These are phyloP conservation scores for Gossypioides kirkii DNA, from an alignment of 345 rosid genomes.

Conservation along the genomic window DNA sequence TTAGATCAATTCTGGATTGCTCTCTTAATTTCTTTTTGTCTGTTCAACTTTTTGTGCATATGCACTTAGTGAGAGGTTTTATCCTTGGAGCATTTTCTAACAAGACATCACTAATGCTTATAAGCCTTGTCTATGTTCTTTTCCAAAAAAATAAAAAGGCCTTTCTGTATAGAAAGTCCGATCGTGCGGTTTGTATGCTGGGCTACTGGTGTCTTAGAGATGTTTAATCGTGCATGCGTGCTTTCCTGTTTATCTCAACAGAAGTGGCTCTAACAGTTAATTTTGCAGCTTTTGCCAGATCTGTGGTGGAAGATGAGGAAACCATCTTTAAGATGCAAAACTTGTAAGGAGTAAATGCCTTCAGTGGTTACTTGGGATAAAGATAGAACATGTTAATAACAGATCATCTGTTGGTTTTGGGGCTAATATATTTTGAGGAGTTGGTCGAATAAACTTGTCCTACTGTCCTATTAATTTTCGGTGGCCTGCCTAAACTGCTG, in stretches of 20 bases:
- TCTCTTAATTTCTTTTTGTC: not conserved
- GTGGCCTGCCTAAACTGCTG: conserved; percentile 25
- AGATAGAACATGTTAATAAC: conserved; percentile 33
- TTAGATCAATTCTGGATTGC: not conserved
- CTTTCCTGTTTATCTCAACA: not conserved
- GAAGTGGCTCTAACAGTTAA: not conserved
- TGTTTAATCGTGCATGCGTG: not conserved
- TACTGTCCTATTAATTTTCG: conserved; percentile 25
- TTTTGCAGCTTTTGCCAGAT: conserved; percentile 35
- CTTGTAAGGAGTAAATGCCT: conserved; percentile 36
- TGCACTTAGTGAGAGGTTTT: not conserved
- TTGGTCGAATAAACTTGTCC: conserved; percentile 29
- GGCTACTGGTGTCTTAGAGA: not conserved
- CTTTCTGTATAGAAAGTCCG: not conserved
- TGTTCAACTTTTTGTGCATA: not conserved
- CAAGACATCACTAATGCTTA: not conserved
- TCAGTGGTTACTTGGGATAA: conserved; percentile 36
- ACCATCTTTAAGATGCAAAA: conserved; percentile 31
- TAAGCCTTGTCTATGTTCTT: not conserved
- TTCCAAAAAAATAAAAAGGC: not conserved
- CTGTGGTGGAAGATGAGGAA: conserved; percentile 22
- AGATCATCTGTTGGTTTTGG: conserved; percentile 31
- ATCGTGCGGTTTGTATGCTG: not conserved
- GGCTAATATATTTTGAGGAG: conserved; percentile 23
- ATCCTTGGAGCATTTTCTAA: not conserved